These are phyloP conservation scores for Limnomonas spitsbergensis DNA, from an alignment of 139 green algal genomes.

Conservation along the genomic window DNA sequence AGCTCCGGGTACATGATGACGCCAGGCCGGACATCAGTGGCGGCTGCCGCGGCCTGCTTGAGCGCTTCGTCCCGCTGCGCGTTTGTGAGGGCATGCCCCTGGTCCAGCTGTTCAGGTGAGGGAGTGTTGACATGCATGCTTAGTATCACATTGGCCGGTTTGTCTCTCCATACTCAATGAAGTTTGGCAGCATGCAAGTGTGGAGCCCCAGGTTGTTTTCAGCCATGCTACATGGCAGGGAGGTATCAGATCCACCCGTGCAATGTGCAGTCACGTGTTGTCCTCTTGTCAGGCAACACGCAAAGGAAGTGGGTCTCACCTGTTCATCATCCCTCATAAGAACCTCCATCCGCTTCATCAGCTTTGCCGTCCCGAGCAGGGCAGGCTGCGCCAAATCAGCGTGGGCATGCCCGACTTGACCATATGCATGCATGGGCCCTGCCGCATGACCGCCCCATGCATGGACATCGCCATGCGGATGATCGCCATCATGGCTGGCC, in stretches of 20 bases:
- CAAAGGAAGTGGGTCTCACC: too few species aligned
- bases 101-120: too few species aligned
- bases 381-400: background rate
- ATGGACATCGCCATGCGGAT: background rate
- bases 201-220: too few species aligned
- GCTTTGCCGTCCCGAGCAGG: background rate
- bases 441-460: background rate
- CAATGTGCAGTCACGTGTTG: too few species aligned
- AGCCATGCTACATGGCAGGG: too few species aligned
- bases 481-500: background rate
- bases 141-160: too few species aligned
- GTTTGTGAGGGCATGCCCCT: too few species aligned
- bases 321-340: slow-evolving; percentile 4
- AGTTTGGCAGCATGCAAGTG: too few species aligned
- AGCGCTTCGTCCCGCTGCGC: background rate
- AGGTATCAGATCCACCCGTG: too few species aligned
- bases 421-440: background rate
- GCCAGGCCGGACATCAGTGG: background rate
- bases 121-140: too few species aligned
- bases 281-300: too few species aligned
- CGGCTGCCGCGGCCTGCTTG: background rate
- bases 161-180: too few species aligned
- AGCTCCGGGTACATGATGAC: background rate
- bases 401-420: background rate
- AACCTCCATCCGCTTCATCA: background rate